A percentile compares a stretch with the other conserved stretches of the same genome.
phyloP scores from a whole-genome alignment of 2,329 filamentous ascomycete species.

The Xylariaceae sp. region DNA sequence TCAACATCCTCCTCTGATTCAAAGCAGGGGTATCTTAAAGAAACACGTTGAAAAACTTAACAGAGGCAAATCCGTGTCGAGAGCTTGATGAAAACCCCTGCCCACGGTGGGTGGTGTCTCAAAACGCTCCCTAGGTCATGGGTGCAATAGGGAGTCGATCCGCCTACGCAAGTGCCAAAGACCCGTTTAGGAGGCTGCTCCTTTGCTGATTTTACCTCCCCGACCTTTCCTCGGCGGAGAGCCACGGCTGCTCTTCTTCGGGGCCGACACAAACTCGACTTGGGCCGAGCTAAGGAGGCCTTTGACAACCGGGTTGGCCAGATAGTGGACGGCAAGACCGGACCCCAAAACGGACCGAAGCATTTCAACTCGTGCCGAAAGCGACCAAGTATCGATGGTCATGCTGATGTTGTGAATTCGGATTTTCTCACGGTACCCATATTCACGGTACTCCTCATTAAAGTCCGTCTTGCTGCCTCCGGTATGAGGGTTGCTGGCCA shows the following conservation, averaged over 20 bases:
- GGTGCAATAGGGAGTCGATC: neutral
- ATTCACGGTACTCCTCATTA: slow-evolving; percentile 42
- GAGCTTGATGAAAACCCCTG: neutral
- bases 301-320: slow-evolving; percentile 36
- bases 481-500: slow-evolving; percentile 39
- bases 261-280: slow-evolving; percentile 28
- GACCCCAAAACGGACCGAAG: slow-evolving; percentile 45
- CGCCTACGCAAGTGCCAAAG: neutral
- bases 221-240: slow-evolving; percentile 18
- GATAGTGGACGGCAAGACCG: slow-evolving; percentile 39
- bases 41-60: neutral
- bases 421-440: slow-evolving; percentile 50
- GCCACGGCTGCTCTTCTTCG: slow-evolving; percentile 14
- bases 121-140: neutral
- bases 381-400: slow-evolving; percentile 47
- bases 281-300: slow-evolving; percentile 34
- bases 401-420: slow-evolving; percentile 43
- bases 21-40: neutral
- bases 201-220: slow-evolving; percentile 18
- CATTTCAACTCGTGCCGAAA: slow-evolving; percentile 44
- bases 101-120: neutral
- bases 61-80: neutral
- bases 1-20: neutral
- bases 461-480: slow-evolving; percentile 37
- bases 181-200: slow-evolving; percentile 9